Evolutionary conservation across 805 yeast genomes (phyloP).

Genomic region (Yamadazyma philogaea): DNA sequence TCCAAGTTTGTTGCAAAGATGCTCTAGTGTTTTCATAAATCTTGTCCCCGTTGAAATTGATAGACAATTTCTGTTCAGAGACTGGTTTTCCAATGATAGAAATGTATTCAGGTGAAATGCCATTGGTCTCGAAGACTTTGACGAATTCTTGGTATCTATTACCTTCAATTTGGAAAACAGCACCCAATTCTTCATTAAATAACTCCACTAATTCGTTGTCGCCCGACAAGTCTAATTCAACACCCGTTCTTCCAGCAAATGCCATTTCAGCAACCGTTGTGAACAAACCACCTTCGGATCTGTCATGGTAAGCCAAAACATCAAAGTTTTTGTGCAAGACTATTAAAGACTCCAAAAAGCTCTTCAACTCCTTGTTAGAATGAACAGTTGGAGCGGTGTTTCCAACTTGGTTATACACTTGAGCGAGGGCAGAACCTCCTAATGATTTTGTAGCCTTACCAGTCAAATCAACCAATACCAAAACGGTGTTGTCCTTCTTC

Average conservation of each 20-base stretch:
- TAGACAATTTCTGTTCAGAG: conserved; percentile 45
- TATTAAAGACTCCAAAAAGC: conserved; percentile 65
- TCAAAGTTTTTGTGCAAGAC: conserved; percentile 64
- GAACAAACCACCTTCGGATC: conserved; percentile 94
- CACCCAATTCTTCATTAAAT: conserved; percentile 94
- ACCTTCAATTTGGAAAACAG: conserved; percentile 81
- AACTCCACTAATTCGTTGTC: conserved; percentile 50
- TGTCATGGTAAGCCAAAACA: conserved; percentile 89
- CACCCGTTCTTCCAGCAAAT: conserved; percentile 89
- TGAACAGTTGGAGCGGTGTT: conserved; percentile 79
- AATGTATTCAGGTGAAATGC: conserved; percentile 53
- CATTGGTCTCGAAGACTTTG: conserved; percentile 52
- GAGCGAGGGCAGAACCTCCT: conserved; percentile 95
- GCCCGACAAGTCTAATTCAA: conserved; percentile 50
- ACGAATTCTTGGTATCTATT: conserved; percentile 54
- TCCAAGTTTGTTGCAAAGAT: conserved; percentile 77
- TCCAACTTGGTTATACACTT: conserved; percentile 88
- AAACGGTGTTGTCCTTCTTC: conserved; percentile 50
- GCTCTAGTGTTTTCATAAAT: conserved; percentile 60
- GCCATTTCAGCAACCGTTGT: conserved; percentile 92
- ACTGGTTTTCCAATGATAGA: conserved; percentile 69
- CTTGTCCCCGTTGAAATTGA: conserved; percentile 44
- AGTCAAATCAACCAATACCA: conserved; percentile 80
- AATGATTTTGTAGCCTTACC: conserved; percentile 49
- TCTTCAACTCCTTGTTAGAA: conserved; percentile 58